A percentile compares a stretch with the other conserved stretches of the same genome.
Conservation (phyloP, 1,284 basidiomycete species). For the Fereydounia khargensis region DNA sequence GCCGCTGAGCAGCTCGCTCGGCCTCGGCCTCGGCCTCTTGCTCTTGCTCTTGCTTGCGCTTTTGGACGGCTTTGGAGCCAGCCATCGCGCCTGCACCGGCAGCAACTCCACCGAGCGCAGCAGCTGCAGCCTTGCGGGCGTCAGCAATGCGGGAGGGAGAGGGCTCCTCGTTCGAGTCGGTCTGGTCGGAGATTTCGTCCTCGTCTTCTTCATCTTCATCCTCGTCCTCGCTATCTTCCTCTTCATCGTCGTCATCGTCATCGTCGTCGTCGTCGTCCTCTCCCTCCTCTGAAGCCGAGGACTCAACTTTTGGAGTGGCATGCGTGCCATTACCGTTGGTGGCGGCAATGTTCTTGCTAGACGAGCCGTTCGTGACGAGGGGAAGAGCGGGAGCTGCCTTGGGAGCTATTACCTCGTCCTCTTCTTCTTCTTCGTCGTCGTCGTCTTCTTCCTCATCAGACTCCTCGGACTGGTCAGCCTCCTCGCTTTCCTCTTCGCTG, state of each 20-base stretch:
- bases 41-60: not conserved
- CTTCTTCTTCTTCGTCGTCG: constrained; percentile 13
- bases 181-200: not conserved
- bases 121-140: constrained; percentile 10
- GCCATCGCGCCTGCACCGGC: constrained; percentile 9
- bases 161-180: not conserved
- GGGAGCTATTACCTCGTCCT: constrained; percentile 8
- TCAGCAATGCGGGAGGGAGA: constrained; percentile 1
- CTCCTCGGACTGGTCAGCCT: constrained; percentile 8
- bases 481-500: not conserved
- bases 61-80: not conserved
- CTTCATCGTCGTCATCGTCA: not conserved
- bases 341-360: constrained; percentile 9
- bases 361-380: constrained; percentile 1
- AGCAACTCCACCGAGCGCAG: constrained; percentile 4
- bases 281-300: constrained; percentile 8
- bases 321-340: constrained; percentile 5
- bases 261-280: constrained; percentile 13
- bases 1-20: not conserved
- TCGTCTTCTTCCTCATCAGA: constrained; percentile 11
- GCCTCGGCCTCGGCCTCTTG: not conserved
- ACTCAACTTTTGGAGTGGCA: no score
- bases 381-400: constrained; percentile 6
- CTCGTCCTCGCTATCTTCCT: not conserved
- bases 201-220: constrained; percentile 7